Conservation (phyloP, 2,329 filamentous ascomycete genomes). For the Penicillium frequentans region DNA sequence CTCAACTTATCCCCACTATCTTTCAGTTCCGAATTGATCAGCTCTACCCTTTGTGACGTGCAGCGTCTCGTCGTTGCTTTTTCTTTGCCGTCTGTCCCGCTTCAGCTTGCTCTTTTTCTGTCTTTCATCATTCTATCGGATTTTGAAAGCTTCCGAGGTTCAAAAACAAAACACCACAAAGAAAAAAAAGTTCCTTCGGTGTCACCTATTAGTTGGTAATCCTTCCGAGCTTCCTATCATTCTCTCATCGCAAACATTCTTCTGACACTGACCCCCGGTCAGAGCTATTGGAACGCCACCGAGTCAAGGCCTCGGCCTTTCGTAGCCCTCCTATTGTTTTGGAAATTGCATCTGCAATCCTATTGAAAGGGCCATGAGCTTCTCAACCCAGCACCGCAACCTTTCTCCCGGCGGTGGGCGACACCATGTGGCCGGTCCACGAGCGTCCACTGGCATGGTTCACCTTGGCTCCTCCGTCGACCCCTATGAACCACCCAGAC, state of each 20-base stretch:
- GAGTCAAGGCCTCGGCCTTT: background rate
- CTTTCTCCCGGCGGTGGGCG: constrained; percentile 35
- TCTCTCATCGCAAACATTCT: background rate
- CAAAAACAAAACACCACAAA: background rate
- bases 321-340: background rate
- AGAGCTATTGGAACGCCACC: background rate
- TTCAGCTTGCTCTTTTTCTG: background rate
- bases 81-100: background rate
- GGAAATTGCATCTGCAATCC: background rate
- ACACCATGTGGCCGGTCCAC: constrained; percentile 34
- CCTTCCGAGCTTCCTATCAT: background rate
- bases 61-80: background rate
- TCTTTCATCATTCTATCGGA: background rate
- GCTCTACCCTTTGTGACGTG: background rate
- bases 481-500: constrained; percentile 30
- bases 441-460: constrained; percentile 43
- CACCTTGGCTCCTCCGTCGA: constrained; percentile 36
- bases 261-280: background rate
- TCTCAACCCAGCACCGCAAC: constrained; percentile 33
- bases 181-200: background rate
- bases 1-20: background rate
- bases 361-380: constrained; percentile 23
- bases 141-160: background rate
- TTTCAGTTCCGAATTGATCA: background rate
- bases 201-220: background rate